These are phyloP conservation scores for Tylopilus subfusipes DNA, from an alignment of 768 basidiomycete species.

Conservation along the genomic window DNA sequence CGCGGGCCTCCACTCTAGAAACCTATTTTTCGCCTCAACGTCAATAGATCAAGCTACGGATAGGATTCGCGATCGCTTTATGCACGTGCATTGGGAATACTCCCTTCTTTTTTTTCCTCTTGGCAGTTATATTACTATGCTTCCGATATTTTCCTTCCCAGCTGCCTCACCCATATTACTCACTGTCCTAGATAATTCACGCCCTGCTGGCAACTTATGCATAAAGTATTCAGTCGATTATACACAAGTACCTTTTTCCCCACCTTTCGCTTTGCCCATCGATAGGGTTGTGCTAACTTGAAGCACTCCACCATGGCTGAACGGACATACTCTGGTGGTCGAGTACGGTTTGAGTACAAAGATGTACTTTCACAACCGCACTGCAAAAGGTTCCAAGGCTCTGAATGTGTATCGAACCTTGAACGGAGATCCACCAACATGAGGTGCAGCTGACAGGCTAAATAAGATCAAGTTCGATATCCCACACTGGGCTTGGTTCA, in stretches of 20 bases:
- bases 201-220: conserved; percentile 1
- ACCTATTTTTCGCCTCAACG: conserved; percentile 29
- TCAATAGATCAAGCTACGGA: not conserved
- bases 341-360: not conserved
- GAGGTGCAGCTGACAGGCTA: conserved; percentile 19
- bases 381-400: not conserved
- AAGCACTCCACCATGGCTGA: not conserved
- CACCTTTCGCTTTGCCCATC: not conserved
- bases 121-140: not conserved
- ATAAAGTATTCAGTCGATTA: conserved; percentile 28
- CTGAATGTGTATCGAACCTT: too few relatives aligned
- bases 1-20: conserved; percentile 26
- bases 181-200: not conserved
- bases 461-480: conserved; percentile 61
- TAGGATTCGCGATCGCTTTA: not conserved
- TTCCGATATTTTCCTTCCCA: not conserved
- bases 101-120: not conserved
- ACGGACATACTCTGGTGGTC: not conserved
- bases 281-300: not conserved
- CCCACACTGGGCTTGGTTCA: conserved; percentile 64
- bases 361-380: not conserved
- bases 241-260: conserved; percentile 6
- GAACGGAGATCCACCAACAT: not conserved
- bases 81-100: not conserved
- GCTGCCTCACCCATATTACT: conserved; percentile 1